Percentiles rank a stretch among this genome's conserved stretches.
Conservation (phyloP, 257 asterid genomes). For the Solanum raphanifolium region DNA sequence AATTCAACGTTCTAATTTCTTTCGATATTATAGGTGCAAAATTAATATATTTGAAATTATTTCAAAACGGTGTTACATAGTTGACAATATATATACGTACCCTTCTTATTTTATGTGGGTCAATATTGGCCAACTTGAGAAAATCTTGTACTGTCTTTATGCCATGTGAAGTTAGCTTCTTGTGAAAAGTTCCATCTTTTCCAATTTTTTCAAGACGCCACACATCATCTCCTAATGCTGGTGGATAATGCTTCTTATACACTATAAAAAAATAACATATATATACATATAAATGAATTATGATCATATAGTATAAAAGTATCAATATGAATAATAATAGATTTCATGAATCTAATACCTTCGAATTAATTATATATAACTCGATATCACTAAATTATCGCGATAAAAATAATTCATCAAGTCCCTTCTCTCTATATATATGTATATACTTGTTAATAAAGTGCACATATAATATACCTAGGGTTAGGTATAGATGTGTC, state of each 20-base stretch:
- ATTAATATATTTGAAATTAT: background rate
- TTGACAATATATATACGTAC: slow-evolving; percentile 5
- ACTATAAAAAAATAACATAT: slow-evolving; percentile 11
- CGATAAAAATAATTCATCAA: background rate
- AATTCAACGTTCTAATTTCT: background rate
- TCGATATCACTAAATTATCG: background rate
- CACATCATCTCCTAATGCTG: slow-evolving; percentile 46
- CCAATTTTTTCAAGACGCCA: slow-evolving; percentile 79
- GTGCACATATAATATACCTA: background rate
- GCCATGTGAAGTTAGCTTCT: slow-evolving; percentile 29
- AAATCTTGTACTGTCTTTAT: slow-evolving; percentile 58
- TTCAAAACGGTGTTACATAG: background rate
- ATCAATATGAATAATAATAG: background rate
- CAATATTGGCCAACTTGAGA: slow-evolving; percentile 31
- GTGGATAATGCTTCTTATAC: slow-evolving; percentile 77
- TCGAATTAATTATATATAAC: background rate
- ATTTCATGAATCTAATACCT: background rate
- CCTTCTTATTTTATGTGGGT: slow-evolving; percentile 36
- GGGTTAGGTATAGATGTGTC: background rate
- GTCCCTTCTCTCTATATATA: background rate
- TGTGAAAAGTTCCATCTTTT: slow-evolving; percentile 54
- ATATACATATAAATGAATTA: background rate
- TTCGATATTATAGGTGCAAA: background rate
- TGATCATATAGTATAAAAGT: background rate
- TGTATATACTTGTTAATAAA: background rate